Conservation (phyloP, 805 yeast genomes). For the Hyphopichia homilentoma region DNA sequence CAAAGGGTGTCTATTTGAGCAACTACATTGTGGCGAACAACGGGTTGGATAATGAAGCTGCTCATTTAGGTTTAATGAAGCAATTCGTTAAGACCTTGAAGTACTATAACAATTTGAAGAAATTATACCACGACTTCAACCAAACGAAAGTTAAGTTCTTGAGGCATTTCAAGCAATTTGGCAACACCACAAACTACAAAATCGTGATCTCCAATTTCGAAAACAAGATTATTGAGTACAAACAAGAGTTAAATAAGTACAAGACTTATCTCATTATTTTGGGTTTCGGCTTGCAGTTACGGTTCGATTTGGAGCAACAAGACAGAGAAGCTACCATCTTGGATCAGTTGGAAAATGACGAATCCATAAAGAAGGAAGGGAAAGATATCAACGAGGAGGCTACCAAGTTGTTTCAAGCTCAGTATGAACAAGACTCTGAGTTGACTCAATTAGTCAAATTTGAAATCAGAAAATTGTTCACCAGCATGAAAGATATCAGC, state of each 20-base stretch:
- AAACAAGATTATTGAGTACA: slow-evolving; percentile 39
- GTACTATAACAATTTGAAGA: slow-evolving; percentile 38
- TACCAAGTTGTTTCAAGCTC: slow-evolving; percentile 7
- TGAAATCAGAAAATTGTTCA: slow-evolving; percentile 30
- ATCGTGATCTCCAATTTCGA: slow-evolving; percentile 37
- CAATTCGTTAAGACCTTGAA: slow-evolving; percentile 40
- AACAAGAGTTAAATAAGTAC: slow-evolving; percentile 42
- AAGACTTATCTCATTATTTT: slow-evolving; percentile 42
- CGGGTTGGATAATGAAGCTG: slow-evolving; percentile 16
- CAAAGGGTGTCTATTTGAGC: slow-evolving; percentile 40
- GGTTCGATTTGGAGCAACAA: slow-evolving; percentile 39
- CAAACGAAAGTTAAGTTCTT: slow-evolving; percentile 26
- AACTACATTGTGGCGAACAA: slow-evolving; percentile 21
- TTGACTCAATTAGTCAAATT: slow-evolving; percentile 28
- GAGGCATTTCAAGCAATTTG: slow-evolving; percentile 18
- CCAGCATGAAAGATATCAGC: slow-evolving; percentile 27
- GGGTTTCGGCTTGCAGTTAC: slow-evolving; percentile 45
- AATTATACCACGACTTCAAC: slow-evolving; percentile 28
- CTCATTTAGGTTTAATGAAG: slow-evolving; percentile 40
- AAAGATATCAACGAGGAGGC: slow-evolving; percentile 7
- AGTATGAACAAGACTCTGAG: slow-evolving; percentile 20
- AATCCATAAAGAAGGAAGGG: slow-evolving; percentile 3
- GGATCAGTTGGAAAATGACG: slow-evolving; percentile 12
- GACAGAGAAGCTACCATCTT: slow-evolving; percentile 11
- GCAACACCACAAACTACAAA: slow-evolving; percentile 30